Evolutionary conservation across 768 basidiomycete genomes (phyloP), one percentile per base, ranked within the genome.

Genomic region (Boletus coccyginus): DNA sequence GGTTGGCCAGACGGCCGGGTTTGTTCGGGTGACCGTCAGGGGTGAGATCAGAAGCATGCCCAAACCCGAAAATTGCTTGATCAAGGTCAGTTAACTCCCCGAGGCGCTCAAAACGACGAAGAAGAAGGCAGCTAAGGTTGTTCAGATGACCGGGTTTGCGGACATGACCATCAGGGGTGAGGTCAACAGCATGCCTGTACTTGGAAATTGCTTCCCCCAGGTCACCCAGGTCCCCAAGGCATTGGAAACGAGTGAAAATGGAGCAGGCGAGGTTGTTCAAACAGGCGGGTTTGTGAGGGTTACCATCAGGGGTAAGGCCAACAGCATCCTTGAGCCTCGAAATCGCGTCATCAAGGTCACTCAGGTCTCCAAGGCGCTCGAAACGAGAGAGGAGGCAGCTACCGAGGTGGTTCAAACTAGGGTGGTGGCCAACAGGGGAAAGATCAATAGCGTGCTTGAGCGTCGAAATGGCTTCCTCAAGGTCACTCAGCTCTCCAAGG

Each of bases 31-130:
- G 56, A 7, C 32, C 35, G n/a, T 32, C 42, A 14, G 47, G 56
- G 17, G 46, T 54, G 21, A 39, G 31, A 12, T 45, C 4, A 10
- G 54, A 42, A 16, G 52, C 56, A 14, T 48, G 17, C 21, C n/a
- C 17, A 13, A 33, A 19, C 36, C 13, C 44, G 35, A 17, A 49
- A 38, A 54, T 45, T 24, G 46, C 51, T 39, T 57, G 46, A 2
- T 36, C 46, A 16, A 57, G 40, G 35, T 57, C 52, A 17, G 21
- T 17, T 13, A n/a, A 29, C 3, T 33, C n/a, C 4, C 44, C 52
- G n/a, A 54, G n/a, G 32, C 27, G 46, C 41, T 58, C 38, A 11
- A 58, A 58, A 35, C 57, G 57, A 29, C 5, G 1, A 12, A 42
- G 8, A 35, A 10, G n/a, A 54, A 31, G 4, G 50, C 43, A 3